Evolutionary conservation across 768 basidiomycete species (phyloP).

Genomic region (Agaricus bisporus): DNA sequence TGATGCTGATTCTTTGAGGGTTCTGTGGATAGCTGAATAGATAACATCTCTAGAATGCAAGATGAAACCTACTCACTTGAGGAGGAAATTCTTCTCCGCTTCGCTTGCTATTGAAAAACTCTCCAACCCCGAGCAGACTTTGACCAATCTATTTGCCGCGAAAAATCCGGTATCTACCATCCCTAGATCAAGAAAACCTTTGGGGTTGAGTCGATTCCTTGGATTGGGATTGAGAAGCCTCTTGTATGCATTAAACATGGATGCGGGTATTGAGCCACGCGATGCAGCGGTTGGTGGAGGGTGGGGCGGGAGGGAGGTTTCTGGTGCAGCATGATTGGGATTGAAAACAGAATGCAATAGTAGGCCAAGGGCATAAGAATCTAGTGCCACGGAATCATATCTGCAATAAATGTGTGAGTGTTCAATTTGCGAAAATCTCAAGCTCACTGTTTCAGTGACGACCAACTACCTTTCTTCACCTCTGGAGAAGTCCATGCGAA

Average conservation of each 20-base stretch:
- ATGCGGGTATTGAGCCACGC: conserved; percentile 67
- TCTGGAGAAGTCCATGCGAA: conserved; percentile 71
- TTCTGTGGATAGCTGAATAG: conserved; percentile 34
- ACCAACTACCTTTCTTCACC: conserved; percentile 85
- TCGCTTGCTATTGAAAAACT: conserved; percentile 80
- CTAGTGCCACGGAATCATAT: conserved; percentile 55
- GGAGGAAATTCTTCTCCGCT: conserved; percentile 64
- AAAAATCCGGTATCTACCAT: conserved; percentile 84
- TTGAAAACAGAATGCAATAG: conserved; percentile 87
- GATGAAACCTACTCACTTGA: conserved; percentile 42
- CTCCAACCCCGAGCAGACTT: conserved; percentile 80
- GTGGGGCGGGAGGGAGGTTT: conserved; percentile 66
- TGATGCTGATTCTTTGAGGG: conserved; percentile 70
- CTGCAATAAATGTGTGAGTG: conserved; percentile 20
- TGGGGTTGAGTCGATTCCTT: conserved; percentile 68
- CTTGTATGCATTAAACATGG: conserved; percentile 78
- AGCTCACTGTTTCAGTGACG: conserved; percentile 70
- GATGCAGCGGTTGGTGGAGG: conserved; percentile 73
- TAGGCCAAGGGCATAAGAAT: conserved; percentile 85
- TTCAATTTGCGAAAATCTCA: background rate
- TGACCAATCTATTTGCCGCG: conserved; percentile 71
- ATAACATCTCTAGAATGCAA: background rate
- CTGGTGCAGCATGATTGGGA: conserved; percentile 64
- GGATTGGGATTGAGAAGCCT: conserved; percentile 87
- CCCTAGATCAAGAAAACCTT: conserved; percentile 75